phyloP scores from a whole-genome alignment of 2,329 filamentous ascomycete genomes.

The Alternaria brassicae region DNA sequence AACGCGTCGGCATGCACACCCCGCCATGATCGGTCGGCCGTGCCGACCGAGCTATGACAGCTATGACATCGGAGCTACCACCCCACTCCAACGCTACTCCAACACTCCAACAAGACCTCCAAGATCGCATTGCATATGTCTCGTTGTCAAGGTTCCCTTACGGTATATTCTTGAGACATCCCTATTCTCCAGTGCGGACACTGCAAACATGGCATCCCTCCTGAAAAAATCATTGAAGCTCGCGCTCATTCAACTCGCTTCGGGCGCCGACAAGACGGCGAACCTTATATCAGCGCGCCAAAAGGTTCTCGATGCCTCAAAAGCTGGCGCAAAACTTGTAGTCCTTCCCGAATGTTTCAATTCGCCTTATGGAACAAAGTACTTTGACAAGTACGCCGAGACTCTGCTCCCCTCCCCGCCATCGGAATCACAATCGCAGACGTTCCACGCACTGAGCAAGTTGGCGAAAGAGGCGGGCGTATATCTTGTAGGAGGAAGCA shows the following conservation, averaged over 20 bases:
- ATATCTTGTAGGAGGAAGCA: constrained; percentile 89
- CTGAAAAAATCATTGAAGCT: constrained; percentile 50
- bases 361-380: constrained; percentile 90
- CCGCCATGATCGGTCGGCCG: constrained; percentile 7
- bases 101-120: constrained; percentile 9
- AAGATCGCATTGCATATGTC: neutral
- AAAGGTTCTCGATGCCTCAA: constrained; percentile 83
- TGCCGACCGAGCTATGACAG: constrained; percentile 12
- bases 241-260: constrained; percentile 58
- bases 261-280: constrained; percentile 73
- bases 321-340: constrained; percentile 78
- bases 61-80: neutral
- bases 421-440: constrained; percentile 72
- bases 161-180: neutral
- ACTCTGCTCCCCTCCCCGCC: constrained; percentile 81
- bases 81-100: constrained; percentile 12
- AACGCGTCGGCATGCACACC: constrained; percentile 7
- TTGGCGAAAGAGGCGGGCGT: constrained; percentile 80
- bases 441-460: constrained; percentile 81
- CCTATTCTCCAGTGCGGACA: neutral
- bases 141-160: neutral
- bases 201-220: constrained; percentile 33
- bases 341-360: constrained; percentile 99
- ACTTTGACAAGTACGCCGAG: constrained; percentile 92
- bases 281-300: constrained; percentile 83